Evolutionary conservation across 305 asterid genomes (phyloP).

Genomic region (Fraxinus latifolia): DNA sequence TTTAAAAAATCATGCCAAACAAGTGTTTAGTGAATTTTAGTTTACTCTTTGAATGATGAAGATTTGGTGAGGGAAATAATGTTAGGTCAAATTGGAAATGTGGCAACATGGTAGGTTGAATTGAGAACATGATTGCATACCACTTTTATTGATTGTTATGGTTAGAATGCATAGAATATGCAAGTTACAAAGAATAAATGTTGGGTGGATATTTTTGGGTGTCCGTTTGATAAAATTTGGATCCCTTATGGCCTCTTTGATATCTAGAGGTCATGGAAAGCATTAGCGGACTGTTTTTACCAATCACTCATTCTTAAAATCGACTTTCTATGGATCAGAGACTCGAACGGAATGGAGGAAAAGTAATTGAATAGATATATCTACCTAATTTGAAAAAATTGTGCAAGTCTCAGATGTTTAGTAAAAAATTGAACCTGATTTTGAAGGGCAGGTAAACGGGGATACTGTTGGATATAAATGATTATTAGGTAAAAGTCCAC

Average conservation of each 20-base stretch:
- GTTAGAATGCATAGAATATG: not conserved
- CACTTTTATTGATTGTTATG: not conserved
- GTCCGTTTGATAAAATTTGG: not conserved
- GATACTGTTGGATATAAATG: not conserved
- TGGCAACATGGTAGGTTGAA: not conserved
- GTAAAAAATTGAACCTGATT: not conserved
- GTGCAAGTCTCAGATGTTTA: not conserved
- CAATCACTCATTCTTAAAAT: not conserved
- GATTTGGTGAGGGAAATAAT: not conserved
- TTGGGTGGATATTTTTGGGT: not conserved
- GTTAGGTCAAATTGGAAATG: not conserved
- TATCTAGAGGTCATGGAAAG: not conserved
- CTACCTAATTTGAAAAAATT: not conserved
- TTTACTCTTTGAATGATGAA: not conserved
- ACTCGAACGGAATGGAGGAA: not conserved
- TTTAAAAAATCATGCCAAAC: not conserved
- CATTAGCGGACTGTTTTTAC: not conserved
- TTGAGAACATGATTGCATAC: slow-evolving; percentile 4
- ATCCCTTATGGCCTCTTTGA: not conserved
- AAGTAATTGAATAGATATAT: not conserved
- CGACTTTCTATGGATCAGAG: not conserved
- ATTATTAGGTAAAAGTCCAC: not conserved
- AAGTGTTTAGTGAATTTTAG: not conserved
- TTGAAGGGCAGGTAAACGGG: not conserved
- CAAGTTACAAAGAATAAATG: not conserved